Conservation (phyloP, 768 basidiomycete species). For the Coprinopsis cinerea region DNA sequence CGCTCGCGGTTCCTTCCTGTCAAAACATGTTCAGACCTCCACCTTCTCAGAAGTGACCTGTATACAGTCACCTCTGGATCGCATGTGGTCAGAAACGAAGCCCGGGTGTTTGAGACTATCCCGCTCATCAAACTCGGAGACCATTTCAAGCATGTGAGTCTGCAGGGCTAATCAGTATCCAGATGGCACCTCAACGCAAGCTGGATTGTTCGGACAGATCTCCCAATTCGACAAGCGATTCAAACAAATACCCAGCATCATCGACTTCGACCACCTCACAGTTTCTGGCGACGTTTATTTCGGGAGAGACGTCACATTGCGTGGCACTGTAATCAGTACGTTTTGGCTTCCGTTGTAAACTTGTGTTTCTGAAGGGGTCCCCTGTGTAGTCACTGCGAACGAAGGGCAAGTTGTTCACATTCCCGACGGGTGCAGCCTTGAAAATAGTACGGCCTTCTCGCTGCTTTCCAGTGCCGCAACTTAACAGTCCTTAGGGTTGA, state of each 20-base stretch:
- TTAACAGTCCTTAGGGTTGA: background rate
- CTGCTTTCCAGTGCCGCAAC: background rate
- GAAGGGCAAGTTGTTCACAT: conserved; percentile 82
- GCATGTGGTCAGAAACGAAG: background rate
- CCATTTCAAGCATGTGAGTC: background rate
- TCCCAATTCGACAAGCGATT: conserved; percentile 90
- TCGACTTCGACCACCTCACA: conserved; percentile 91
- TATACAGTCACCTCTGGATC: background rate
- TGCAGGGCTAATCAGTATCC: background rate
- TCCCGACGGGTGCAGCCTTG: conserved; percentile 73
- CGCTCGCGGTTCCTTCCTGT: conserved; percentile 89
- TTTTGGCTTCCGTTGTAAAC: background rate
- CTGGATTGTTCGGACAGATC: conserved; percentile 38
- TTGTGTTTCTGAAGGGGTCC: background rate
- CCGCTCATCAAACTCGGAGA: background rate
- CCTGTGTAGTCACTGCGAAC: conserved; percentile 56
- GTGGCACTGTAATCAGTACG: conserved; percentile 80
- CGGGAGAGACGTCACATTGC: conserved; percentile 77
- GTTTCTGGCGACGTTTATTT: conserved; percentile 89
- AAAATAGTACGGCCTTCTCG: conserved; percentile 60
- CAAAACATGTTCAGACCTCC: conserved; percentile 78
- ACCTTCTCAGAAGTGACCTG: background rate
- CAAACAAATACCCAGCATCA: conserved; percentile 86
- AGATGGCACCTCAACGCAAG: background rate
- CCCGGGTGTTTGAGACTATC: background rate